These are phyloP conservation scores for Somion occarium DNA, from an alignment of 1,284 basidiomycete genomes.

Conservation along the genomic window DNA sequence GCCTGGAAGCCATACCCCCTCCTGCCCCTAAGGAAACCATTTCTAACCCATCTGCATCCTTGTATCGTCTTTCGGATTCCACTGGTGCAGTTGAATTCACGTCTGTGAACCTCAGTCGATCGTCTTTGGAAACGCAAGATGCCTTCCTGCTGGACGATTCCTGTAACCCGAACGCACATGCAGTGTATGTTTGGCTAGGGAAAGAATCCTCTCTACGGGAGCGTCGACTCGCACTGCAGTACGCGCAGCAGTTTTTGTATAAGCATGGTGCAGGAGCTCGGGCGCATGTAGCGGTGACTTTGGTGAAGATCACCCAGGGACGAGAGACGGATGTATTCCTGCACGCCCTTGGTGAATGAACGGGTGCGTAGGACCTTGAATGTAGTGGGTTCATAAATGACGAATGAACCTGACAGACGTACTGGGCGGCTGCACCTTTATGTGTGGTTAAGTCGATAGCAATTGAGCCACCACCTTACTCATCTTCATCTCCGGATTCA, in stretches of 20 bases:
- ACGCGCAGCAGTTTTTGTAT: conserved; percentile 50
- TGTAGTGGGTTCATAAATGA: too few relatives aligned
- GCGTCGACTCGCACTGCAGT: conserved; percentile 44
- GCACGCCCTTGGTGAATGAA: conserved; percentile 14
- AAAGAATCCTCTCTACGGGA: conserved; percentile 42
- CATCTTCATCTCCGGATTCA: conserved; percentile 7
- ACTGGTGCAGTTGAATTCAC: conserved; percentile 37
- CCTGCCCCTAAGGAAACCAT: conserved; percentile 5
- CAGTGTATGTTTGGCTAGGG: conserved; percentile 58
- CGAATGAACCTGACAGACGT: too few relatives aligned
- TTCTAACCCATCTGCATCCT: conserved; percentile 18
- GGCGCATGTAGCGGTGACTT: conserved; percentile 32
- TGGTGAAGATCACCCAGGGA: conserved; percentile 50
- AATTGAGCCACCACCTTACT: too few relatives aligned
- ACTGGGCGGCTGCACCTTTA: too few relatives aligned
- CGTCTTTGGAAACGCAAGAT: conserved; percentile 40
- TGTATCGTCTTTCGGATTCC: conserved; percentile 48
- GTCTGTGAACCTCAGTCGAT: conserved; percentile 26
- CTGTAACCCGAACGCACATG: conserved; percentile 29
- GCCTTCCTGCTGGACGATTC: conserved; percentile 44
- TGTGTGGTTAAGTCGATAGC: too few relatives aligned
- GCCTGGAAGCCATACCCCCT: conserved; percentile 20
- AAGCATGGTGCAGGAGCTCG: conserved; percentile 26
- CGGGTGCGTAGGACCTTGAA: too few relatives aligned
- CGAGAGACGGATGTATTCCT: conserved; percentile 41